Evolutionary conservation across 1,139 yeast genomes (phyloP).

Genomic region (Hyphopichia wangnamkhiaoensis): DNA sequence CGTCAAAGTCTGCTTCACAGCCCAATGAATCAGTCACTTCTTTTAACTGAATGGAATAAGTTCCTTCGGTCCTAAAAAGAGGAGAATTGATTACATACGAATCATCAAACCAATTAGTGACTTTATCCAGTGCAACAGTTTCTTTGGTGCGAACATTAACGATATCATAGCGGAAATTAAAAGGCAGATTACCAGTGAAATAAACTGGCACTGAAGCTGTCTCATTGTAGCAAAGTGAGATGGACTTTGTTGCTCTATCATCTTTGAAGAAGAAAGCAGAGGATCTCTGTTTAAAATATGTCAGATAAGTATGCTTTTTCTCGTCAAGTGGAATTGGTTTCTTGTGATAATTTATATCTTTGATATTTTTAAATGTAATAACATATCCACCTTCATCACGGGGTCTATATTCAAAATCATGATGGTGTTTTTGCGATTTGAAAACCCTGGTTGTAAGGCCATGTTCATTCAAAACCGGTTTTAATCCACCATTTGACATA

Average conservation of each 20-base stretch:
- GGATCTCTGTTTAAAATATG: conserved; percentile 54
- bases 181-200: conserved; percentile 81
- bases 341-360: conserved; percentile 53
- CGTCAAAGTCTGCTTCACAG: conserved; percentile 62
- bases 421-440: conserved; percentile 20
- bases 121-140: conserved; percentile 40
- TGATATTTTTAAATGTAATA: conserved; percentile 61
- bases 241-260: conserved; percentile 14
- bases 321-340: conserved; percentile 34
- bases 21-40: conserved; percentile 71
- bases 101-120: conserved; percentile 42
- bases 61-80: conserved; percentile 62
- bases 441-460: conserved; percentile 30
- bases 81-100: conserved; percentile 53
- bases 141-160: conserved; percentile 37
- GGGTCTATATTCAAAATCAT: conserved; percentile 70
- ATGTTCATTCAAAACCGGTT: conserved; percentile 31
- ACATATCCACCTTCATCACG: conserved; percentile 78
- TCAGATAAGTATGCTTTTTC: conserved; percentile 45
- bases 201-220: conserved; percentile 47
- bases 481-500: conserved; percentile 29
- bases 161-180: conserved; percentile 57
- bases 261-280: conserved; percentile 32
- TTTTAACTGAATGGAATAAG: conserved; percentile 60
- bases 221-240: conserved; percentile 44